Percentiles rank a stretch among this genome's conserved stretches.
These are phyloP conservation scores for Obba rivulosa DNA, from an alignment of 768 basidiomycete genomes.

Conservation along the genomic window DNA sequence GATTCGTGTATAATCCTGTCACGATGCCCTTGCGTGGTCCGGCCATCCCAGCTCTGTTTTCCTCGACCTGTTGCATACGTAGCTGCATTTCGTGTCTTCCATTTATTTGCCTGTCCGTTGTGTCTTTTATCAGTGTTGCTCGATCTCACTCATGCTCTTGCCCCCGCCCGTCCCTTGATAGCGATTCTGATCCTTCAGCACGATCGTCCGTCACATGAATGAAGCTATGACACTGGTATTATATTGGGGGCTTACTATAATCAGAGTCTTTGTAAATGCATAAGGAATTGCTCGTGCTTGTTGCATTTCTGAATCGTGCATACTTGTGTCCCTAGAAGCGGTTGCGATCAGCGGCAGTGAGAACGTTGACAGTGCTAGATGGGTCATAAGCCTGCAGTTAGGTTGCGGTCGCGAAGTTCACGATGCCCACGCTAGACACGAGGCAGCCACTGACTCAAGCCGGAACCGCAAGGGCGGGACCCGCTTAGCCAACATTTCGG, in stretches of 20 bases:
- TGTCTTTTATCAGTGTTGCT: constrained; percentile 5
- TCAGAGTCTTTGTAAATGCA: constrained; percentile 20
- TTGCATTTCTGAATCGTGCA: too few species aligned
- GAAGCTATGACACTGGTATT: constrained; percentile 19
- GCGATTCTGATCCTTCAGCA: too few species aligned
- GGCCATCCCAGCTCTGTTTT: too few species aligned
- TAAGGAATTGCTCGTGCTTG: neutral
- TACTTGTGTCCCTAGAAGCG: too few species aligned
- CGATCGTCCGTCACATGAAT: constrained; percentile 15
- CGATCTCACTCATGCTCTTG: constrained; percentile 8
- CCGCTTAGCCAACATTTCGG: neutral
- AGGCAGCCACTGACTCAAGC: neutral
- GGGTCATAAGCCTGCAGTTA: too few species aligned
- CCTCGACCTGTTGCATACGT: constrained; percentile 9
- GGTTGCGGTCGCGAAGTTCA: neutral
- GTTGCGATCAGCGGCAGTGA: too few species aligned
- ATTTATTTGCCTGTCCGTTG: constrained; percentile 5
- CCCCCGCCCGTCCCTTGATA: constrained; percentile 1
- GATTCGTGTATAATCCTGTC: neutral
- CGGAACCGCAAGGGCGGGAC: neutral
- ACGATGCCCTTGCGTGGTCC: too few species aligned
- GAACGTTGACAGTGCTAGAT: too few species aligned
- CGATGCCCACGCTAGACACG: neutral
- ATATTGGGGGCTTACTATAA: constrained; percentile 16
- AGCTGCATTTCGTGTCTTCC: constrained; percentile 9